Percentiles rank a stretch among this genome's conserved stretches.
These are phyloP conservation scores for Zangia roseola DNA, from an alignment of 768 basidiomycete species.

Conservation along the genomic window DNA sequence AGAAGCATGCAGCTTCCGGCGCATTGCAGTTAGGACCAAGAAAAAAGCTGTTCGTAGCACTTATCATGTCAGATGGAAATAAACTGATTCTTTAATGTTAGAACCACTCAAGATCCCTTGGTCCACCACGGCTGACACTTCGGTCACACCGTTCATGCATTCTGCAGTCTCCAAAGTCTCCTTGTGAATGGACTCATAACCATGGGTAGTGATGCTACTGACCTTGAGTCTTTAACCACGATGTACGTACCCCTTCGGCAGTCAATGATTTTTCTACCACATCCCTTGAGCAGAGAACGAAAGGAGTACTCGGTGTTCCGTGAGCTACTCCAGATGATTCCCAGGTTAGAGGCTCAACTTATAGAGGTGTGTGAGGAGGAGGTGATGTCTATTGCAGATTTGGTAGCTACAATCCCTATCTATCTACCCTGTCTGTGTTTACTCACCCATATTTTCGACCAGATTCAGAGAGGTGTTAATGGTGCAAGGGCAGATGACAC, in stretches of 20 bases:
- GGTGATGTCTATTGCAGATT: background rate
- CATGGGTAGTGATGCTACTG: background rate
- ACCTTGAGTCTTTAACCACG: background rate
- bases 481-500: no score
- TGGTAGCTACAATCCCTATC: background rate
- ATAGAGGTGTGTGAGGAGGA: no score
- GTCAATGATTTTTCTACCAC: background rate
- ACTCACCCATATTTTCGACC: background rate
- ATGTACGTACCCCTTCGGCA: background rate
- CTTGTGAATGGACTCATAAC: background rate
- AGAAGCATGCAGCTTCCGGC: background rate
- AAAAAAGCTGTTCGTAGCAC: background rate
- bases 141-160: background rate
- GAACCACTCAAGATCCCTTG: background rate
- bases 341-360: no score
- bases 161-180: background rate
- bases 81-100: background rate
- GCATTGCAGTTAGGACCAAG: background rate
- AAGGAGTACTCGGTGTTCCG: no score
- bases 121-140: background rate
- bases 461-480: no score
- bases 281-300: background rate
- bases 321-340: background rate
- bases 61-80: background rate
- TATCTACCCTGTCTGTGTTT: background rate